Evolutionary conservation across 805 yeast genomes (phyloP), one percentile per base, ranked within the genome.

Genomic region (Starmerella apis): DNA sequence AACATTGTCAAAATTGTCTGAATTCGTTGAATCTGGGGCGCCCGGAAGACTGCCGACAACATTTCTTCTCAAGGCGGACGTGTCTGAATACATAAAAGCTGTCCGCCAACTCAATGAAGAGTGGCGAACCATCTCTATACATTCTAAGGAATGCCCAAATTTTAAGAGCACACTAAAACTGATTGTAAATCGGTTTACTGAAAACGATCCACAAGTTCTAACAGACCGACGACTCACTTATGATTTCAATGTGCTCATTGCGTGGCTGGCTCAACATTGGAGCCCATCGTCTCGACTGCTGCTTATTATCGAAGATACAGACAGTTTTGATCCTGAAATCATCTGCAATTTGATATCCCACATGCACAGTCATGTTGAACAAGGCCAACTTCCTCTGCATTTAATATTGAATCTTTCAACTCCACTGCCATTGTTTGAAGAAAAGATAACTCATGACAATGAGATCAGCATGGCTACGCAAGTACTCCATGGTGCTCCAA

Each of bases 221-320:
- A 53, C 52, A 23, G 70, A 68, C 44, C 56, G 65, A 31, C 55
- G 70, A 22, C 51, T 68, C 27, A 56, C 66, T 25, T 69, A 67
- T 46, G 72, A 69, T 42, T 59, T 69, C 24, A 65, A 63, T 25
- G 60, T 68, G 11, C 54, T 69, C 31, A 60, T 48, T 7, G 66
- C 65, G 19, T 68, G 69, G 68, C 56, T 59, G n/a, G 33, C 38
- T 14, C 43, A 31, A 9, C 54, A 52, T 20, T 27, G 9, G 14
- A 19, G 4, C 20, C 50, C 23, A 5, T 14, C 37, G 28, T 16
- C 44, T 5, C 47, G 8, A 13, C 51, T 46, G 1, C 48, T 64
- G 33, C 47, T 68, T 20, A 64, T 65, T 9, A 49, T 64, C 13
- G 70, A 69, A 23, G 72, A 69, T 51, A 64, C 70, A 3, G 72